These are phyloP conservation scores for Pleurotus tuoliensis DNA, from an alignment of 768 basidiomycete genomes.

Conservation along the genomic window DNA sequence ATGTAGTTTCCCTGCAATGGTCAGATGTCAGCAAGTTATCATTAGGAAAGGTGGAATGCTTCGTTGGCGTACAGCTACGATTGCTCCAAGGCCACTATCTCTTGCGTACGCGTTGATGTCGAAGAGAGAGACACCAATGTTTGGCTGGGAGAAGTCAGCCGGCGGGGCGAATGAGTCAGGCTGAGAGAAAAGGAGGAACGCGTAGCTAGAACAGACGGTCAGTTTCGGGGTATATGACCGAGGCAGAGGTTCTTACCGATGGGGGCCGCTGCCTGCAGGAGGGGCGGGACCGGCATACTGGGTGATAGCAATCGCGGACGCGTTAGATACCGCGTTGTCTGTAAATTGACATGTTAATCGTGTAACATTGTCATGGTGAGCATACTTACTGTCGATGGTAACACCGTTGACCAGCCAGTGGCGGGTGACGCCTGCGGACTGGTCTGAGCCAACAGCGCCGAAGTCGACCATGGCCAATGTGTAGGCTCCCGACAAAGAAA, in stretches of 20 bases:
- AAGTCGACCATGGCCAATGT: slow-evolving; percentile 79
- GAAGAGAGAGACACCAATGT: slow-evolving; percentile 50
- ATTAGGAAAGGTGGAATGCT: background rate
- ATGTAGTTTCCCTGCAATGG: slow-evolving; percentile 59
- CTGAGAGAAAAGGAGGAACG: slow-evolving; percentile 61
- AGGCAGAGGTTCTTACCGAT: slow-evolving; percentile 45
- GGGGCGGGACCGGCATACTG: slow-evolving; percentile 72
- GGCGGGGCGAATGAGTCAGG: slow-evolving; percentile 61
- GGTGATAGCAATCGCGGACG: slow-evolving; percentile 49
- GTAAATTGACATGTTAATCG: background rate
- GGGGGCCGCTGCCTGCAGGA: slow-evolving; percentile 64
- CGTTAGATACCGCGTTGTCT: slow-evolving; percentile 37
- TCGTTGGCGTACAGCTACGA: slow-evolving; percentile 48
- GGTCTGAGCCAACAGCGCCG: slow-evolving; percentile 57
- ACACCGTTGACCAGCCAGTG: slow-evolving; percentile 82
- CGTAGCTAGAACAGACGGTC: slow-evolving; percentile 46
- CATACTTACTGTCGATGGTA: slow-evolving; percentile 36
- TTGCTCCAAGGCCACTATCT: slow-evolving; percentile 48
- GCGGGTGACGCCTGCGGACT: slow-evolving; percentile 57
- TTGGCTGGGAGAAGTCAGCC: slow-evolving; percentile 44
- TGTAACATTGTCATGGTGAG: background rate
- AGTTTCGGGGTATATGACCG: background rate
- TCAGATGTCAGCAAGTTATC: slow-evolving; percentile 4
- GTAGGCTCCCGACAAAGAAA: slow-evolving; percentile 44
- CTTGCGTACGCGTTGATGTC: slow-evolving; percentile 55